phyloP scores from a whole-genome alignment of 306 rosid genomes.

The Dryas alaskensis region DNA sequence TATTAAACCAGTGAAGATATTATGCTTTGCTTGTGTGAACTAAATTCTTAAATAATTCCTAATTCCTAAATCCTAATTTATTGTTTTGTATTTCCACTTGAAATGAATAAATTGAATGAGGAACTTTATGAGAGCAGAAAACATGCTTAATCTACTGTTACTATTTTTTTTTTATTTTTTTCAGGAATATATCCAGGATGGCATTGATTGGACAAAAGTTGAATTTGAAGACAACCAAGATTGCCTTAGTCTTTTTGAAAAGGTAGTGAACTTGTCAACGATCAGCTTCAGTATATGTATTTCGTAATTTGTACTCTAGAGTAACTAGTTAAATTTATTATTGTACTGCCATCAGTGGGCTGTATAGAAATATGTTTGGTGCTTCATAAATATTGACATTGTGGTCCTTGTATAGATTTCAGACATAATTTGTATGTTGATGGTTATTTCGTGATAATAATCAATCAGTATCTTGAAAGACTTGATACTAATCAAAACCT shows the following conservation, averaged over 20 bases:
- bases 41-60: neutral
- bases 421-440: neutral
- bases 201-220: slow-evolving; percentile 97
- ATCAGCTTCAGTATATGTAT: neutral
- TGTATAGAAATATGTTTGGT: neutral
- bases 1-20: neutral
- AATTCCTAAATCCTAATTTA: neutral
- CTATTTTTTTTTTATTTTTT: slow-evolving; percentile 26
- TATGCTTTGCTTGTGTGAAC: slow-evolving; percentile 2
- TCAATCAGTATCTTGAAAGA: neutral
- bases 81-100: neutral
- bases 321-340: neutral
- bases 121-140: neutral
- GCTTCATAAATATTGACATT: neutral
- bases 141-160: slow-evolving; percentile 11
- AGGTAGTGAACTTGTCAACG: slow-evolving; percentile 42
- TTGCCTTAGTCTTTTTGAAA: slow-evolving; percentile 93
- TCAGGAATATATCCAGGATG: slow-evolving; percentile 97
- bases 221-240: slow-evolving; percentile 99
- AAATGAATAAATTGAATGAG: neutral
- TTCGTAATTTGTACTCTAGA: neutral
- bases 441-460: neutral
- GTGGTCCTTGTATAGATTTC: neutral
- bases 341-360: neutral
- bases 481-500: neutral